phyloP scores from a whole-genome alignment of 1,139 yeast species.

The Sugiyamaella neomexicana region DNA sequence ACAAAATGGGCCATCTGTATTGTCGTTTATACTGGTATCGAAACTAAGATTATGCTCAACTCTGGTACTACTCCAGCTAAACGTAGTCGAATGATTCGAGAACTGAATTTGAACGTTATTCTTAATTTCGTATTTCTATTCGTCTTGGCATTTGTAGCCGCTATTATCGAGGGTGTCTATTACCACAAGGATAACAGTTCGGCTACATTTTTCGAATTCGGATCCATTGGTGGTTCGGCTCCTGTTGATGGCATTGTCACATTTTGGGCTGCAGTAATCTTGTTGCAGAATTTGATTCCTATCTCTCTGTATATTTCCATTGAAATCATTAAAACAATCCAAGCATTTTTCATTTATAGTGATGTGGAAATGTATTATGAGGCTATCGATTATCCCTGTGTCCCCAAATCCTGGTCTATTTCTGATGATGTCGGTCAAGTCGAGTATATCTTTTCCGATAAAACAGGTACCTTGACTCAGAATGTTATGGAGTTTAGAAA shows the following conservation, averaged over 20 bases:
- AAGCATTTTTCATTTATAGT: slow-evolving; percentile 85
- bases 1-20: slow-evolving; percentile 95
- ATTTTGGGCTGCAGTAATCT: slow-evolving; percentile 83
- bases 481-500: slow-evolving; percentile 96
- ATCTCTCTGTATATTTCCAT: slow-evolving; percentile 89
- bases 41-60: slow-evolving; percentile 89
- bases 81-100: slow-evolving; percentile 76
- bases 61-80: slow-evolving; percentile 93
- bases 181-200: slow-evolving; percentile 57
- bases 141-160: slow-evolving; percentile 77
- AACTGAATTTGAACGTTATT: slow-evolving; percentile 77
- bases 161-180: slow-evolving; percentile 75
- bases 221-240: slow-evolving; percentile 60
- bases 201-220: slow-evolving; percentile 68
- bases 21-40: slow-evolving; percentile 87
- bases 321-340: slow-evolving; percentile 89
- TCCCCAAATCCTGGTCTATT: slow-evolving; percentile 95
- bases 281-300: slow-evolving; percentile 88
- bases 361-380: slow-evolving; percentile 85
- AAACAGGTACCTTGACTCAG: slow-evolving; percentile 95
- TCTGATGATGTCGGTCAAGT: slow-evolving; percentile 98
- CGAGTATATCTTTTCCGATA: slow-evolving; percentile 92
- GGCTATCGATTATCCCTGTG: slow-evolving; percentile 85
- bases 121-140: slow-evolving; percentile 76
- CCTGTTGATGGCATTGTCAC: slow-evolving; percentile 80